These are phyloP conservation scores for Agaricus blazei DNA, from an alignment of 768 basidiomycete genomes.

Conservation along the genomic window DNA sequence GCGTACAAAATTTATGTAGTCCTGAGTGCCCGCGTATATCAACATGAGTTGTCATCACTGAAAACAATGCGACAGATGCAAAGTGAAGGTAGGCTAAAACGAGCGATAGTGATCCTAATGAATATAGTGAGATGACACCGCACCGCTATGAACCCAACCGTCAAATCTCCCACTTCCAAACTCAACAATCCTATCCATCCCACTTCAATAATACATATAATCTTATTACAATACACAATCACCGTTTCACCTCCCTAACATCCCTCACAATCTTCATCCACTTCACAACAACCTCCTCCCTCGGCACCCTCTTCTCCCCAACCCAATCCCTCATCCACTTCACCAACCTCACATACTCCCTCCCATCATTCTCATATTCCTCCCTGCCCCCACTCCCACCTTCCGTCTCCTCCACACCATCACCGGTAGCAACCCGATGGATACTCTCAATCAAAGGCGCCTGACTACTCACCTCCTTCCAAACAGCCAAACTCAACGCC, in stretches of 20 bases:
- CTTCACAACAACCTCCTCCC: slow-evolving; percentile 25
- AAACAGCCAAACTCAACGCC: slow-evolving; percentile 59
- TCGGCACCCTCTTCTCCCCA: slow-evolving; percentile 40
- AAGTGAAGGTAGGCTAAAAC: too few relatives aligned
- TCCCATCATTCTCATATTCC: slow-evolving; percentile 16
- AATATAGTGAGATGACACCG: too few relatives aligned
- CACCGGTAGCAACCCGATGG: slow-evolving; percentile 1
- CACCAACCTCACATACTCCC: slow-evolving; percentile 40
- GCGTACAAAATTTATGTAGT: too few relatives aligned
- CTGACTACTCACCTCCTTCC: slow-evolving; percentile 63
- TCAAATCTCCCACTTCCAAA: too few relatives aligned
- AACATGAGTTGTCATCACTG: too few relatives aligned
- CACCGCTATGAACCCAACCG: too few relatives aligned
- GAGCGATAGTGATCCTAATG: too few relatives aligned
- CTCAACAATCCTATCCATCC: too few relatives aligned
- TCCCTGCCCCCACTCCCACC: background rate
- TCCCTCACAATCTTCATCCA: slow-evolving; percentile 26
- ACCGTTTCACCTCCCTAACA: slow-evolving; percentile 26
- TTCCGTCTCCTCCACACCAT: slow-evolving; percentile 18
- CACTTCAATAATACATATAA: too few relatives aligned
- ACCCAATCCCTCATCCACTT: slow-evolving; percentile 59
- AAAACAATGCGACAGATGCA: too few relatives aligned
- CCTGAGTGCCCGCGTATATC: too few relatives aligned
- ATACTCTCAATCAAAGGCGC: slow-evolving; percentile 52
- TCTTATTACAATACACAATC: background rate